These are phyloP conservation scores for Aristolochia contorta DNA, from an alignment of 164 flowering plant species.

Conservation along the genomic window DNA sequence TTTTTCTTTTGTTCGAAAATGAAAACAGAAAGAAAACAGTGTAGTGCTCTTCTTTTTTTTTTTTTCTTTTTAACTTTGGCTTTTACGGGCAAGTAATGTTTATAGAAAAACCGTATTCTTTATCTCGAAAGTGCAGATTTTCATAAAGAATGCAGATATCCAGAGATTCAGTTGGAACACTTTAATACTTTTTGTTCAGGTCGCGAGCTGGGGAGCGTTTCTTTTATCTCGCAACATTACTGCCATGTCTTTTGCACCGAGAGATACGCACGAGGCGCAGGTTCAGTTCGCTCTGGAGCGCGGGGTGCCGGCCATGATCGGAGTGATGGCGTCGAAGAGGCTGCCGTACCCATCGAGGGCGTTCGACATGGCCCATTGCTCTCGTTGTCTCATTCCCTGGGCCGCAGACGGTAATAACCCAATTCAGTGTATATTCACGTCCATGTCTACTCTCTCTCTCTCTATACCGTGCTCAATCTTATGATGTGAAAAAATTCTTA, in stretches of 20 bases:
- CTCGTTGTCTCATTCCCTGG: slow-evolving; percentile 97
- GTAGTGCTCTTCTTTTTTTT: too few relatives aligned
- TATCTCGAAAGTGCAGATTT: too few relatives aligned
- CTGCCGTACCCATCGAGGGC: slow-evolving; percentile 90
- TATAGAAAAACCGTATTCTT: too few relatives aligned
- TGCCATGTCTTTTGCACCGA: slow-evolving; percentile 85
- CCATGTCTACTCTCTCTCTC: too few relatives aligned
- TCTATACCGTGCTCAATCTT: too few relatives aligned
- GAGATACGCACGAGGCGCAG: slow-evolving; percentile 85
- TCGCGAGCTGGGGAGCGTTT: slow-evolving; percentile 94
- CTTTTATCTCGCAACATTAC: slow-evolving; percentile 56
- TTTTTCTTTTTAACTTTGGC: too few relatives aligned
- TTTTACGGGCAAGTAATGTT: neutral
- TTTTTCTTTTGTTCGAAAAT: neutral
- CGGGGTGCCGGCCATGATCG: slow-evolving; percentile 94
- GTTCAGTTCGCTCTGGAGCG: slow-evolving; percentile 94
- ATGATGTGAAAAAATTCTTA: neutral
- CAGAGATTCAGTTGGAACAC: too few relatives aligned
- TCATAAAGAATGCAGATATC: too few relatives aligned
- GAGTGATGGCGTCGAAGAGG: slow-evolving; percentile 61
- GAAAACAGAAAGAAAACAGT: too few relatives aligned
- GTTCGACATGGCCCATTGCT: slow-evolving; percentile 96
- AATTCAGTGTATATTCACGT: neutral
- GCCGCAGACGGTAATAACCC: slow-evolving; percentile 38
- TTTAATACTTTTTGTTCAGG: slow-evolving; percentile 40